Evolutionary conservation across 768 basidiomycete species (phyloP), one percentile per base, ranked within the genome.

Genomic region (Suillus lakei): DNA sequence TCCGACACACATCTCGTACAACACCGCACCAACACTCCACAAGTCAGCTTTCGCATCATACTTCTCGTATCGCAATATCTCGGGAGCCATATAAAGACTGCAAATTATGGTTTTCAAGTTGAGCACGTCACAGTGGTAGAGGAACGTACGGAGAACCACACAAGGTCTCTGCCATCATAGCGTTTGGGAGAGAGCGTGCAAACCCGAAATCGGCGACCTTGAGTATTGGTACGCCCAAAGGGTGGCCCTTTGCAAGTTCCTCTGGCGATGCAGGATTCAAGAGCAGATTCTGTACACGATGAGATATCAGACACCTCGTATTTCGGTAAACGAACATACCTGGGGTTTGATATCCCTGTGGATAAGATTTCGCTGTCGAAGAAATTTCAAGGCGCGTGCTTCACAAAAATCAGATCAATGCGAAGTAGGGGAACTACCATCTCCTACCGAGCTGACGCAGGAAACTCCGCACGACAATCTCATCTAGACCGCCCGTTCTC

Each of bases 121-220:
- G 12, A 36, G 26, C 30, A 54, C 1, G 28, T 46, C 60, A 34
- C 10, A 54, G n/a, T 51, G 26, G 7, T 32, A 59, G 53, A 59
- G 9, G 38, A 26, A 86, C 94, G 78, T 74, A 96, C 90, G 97
- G 98, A 15, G 96, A 98, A 4, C 98, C 97, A 75, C 98, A 99
- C 2, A 99, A 82, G 5, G 98, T 99, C 78, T 99, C 98, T 21
- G 97, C 98, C 88, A 99, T 88, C 86, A 95, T 92, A 8, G 93
- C 88, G 39, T 91, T 92, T 0, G 96, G 96, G 2, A 99, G 81
- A 26, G 91, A 93, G 21, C 98, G 87, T 0, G 98, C 98, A 72
- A 99, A 99, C 0, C 98, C 98, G 75, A 99, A 99, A 78, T 99
- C 98, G 18, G 98, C 98, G 1, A 99, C 90, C 36, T 99, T 98